These are phyloP conservation scores for Solanum hybrid DNA, from an alignment of 305 asterid genomes.

Conservation along the genomic window DNA sequence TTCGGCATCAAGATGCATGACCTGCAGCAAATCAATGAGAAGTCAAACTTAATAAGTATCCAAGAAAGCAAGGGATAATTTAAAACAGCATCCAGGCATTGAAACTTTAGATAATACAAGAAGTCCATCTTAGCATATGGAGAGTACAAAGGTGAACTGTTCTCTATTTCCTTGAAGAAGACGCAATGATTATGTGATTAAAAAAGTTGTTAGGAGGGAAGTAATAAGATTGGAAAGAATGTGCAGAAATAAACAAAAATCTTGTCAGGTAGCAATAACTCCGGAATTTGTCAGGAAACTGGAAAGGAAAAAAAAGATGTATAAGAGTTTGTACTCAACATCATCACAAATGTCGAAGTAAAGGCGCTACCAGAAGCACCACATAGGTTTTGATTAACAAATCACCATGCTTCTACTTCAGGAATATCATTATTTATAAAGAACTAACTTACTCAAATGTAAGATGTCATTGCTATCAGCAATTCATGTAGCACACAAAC, in stretches of 20 bases:
- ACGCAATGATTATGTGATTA: not conserved
- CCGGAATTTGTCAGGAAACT: not conserved
- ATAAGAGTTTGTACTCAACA: not conserved
- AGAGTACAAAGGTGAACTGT: not conserved
- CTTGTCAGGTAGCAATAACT: not conserved
- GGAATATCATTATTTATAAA: not conserved
- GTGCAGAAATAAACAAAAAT: not conserved
- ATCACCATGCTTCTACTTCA: not conserved
- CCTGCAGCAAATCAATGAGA: constrained; percentile 34
- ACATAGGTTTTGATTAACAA: not conserved
- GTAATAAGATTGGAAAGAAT: not conserved
- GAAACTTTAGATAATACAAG: not conserved
- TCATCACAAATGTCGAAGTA: not conserved
- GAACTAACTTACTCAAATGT: not conserved
- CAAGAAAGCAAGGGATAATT: not conserved
- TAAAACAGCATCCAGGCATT: not conserved
- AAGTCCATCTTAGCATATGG: not conserved
- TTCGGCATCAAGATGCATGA: constrained; percentile 99
- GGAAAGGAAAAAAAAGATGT: not conserved
- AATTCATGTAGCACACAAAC: not conserved
- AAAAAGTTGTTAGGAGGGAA: not conserved
- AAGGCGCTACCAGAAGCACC: not conserved
- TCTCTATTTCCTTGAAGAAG: not conserved
- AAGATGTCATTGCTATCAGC: not conserved
- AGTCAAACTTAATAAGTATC: constrained; percentile 1